Percentiles rank a stretch among this genome's conserved stretches.
Conservation (phyloP, 371 early-diverging fungal species). For the Smittium culicis region DNA sequence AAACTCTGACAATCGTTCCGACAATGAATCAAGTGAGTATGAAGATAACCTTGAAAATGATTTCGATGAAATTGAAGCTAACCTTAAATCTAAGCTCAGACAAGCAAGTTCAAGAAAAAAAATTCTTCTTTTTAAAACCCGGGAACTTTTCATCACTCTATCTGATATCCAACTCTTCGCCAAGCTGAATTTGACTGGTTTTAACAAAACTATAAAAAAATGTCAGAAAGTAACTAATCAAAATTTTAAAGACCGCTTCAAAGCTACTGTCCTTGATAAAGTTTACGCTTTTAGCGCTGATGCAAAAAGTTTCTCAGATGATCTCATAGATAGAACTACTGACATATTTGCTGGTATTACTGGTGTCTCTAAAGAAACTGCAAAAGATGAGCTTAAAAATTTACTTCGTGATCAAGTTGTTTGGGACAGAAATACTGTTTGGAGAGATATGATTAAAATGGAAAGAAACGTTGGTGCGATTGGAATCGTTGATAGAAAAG, state of each 20-base stretch:
- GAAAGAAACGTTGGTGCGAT: conserved; percentile 65
- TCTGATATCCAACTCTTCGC: conserved; percentile 80
- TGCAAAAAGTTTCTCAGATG: conserved; percentile 42
- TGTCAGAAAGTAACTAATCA: conserved; percentile 79
- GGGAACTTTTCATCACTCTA: conserved; percentile 59
- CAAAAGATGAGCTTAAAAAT: conserved; percentile 52
- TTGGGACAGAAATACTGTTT: conserved; percentile 92
- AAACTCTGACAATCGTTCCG: background rate
- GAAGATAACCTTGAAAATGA: background rate
- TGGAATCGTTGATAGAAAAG: conserved; percentile 27
- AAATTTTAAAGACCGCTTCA: conserved; percentile 40
- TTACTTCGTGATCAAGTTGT: conserved; percentile 81
- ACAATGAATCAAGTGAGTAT: background rate
- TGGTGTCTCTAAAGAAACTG: conserved; percentile 35
- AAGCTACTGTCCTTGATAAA: conserved; percentile 33
- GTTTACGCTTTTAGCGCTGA: conserved; percentile 48
- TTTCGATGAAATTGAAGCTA: background rate
- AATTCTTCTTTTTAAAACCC: conserved; percentile 10
- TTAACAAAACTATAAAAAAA: conserved; percentile 90
- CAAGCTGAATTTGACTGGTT: conserved; percentile 86
- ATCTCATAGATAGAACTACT: conserved; percentile 36
- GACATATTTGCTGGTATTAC: conserved; percentile 19
- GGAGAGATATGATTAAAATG: conserved; percentile 89
- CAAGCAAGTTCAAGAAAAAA: background rate
- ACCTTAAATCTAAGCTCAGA: background rate